Base-by-base conservation (phyloP, 257 asterid genomes). In the Jacaranda copaia region DNA sequence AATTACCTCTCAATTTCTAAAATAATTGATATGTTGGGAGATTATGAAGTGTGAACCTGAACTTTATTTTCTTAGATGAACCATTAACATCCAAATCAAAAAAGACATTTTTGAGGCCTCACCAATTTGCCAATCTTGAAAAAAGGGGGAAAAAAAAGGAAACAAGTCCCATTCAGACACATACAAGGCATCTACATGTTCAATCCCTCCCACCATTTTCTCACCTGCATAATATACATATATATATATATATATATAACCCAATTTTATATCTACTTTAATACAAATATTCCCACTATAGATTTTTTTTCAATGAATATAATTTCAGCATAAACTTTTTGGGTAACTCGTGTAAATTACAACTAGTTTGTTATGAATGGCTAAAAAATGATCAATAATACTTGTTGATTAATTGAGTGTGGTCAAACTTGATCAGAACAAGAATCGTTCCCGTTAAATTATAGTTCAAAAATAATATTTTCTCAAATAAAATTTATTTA, bases 91-190 rank as follows among this genome's bases (percentile, higher is more conserved):
- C 13, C 9, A 55, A 16, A 68, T 59, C 5, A 40, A 42, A 40
- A 42, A 32, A 67, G 25, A 43, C 4, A 58, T 19, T 42, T 6
- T 61, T 81, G 82, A 81, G 62, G 77, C 59, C 71, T 81, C 77
- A 81, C 77, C 82, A 67, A 40, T 81, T 72, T 19, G 5, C 43
- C 53, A 55, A 49, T 64, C 12, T 18, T 59, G 8, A 46, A 74
- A 15, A 51, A 19, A 6, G 1, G 16, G n/a, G 16, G 35, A 67
- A 13, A 53, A 72, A 13, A 38, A 75, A 65, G 75, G 59, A 59
- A 59, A 38, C 15, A 72, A 18, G 74, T 81, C 78, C 75, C 74
- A 55, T 76, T 52, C 10, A 19, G 72, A 72, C 68, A 65, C 59
- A n/a, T 46, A 32, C 84, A 69, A 62, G 6, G 48, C 42, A 69